Base-by-base conservation (phyloP, 148 eudicot genomes). In the Chenopodium album region DNA sequence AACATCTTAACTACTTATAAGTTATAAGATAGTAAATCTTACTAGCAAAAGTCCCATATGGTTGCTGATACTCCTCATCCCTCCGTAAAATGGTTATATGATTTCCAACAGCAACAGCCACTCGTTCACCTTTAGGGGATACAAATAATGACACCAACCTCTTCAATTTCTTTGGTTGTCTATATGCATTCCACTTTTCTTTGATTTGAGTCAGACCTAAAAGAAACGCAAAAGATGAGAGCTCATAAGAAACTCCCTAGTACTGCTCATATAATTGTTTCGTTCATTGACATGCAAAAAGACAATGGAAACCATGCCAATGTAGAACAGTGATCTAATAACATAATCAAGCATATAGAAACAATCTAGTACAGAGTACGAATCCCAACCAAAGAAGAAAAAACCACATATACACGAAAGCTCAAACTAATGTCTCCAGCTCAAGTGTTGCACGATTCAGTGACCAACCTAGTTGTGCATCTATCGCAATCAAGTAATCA, bases 51-150 rank as follows among this genome's bases (percentile, higher is more conserved):
- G 80, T 78, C 76, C 94, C 98, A 69, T 86, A 86, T 28, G 98
- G 92, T 75, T 88, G 88, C 79, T 85, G 93, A 82, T 90, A 96
- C 77, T 91, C 94, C 76, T 94, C 91, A 79, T 89, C 95, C 88
- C 91, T 91, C 83, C 72, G 87, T 89, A 96, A 88, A 79, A 96
- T 92, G 23, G 95, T 90, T 75, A 96, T 87, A 72, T 90, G 90
- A 77, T 91, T 94, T 47, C 93, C 91, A 82, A 88, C 90, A 48
- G 94, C 91, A 52, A 92, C 88, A 62, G 95, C 99, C 66, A 94
- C 92, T 82, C 75, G 89, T 85, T 92, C 91, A 29, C 95, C 97
- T 37, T 83, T 86, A 56, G 95, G 90, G 80, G 99, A 92, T 77
- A 96, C 91, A 79, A 94, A 94, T 79, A 96, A 82, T 23, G 99